These are phyloP conservation scores for Aspergillus fischeri DNA, from an alignment of 2,329 filamentous ascomycete genomes.

Conservation along the genomic window DNA sequence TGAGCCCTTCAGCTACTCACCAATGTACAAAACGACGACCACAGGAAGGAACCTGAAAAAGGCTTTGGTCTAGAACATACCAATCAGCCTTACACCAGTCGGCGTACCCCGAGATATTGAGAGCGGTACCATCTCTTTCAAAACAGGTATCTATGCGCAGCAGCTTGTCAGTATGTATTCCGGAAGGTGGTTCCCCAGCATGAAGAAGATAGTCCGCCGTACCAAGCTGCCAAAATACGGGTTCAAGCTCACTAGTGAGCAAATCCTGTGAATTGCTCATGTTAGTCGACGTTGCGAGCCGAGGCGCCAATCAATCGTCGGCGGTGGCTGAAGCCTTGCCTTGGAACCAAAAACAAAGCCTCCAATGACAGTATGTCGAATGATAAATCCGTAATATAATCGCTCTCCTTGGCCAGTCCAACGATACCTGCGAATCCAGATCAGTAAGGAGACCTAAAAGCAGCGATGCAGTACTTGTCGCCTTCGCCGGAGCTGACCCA, in stretches of 20 bases:
- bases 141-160: conserved; percentile 65
- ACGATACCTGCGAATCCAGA: conserved; percentile 52
- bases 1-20: conserved; percentile 31
- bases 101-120: neutral
- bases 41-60: conserved; percentile 79
- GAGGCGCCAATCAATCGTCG: conserved; percentile 4
- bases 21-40: conserved; percentile 76
- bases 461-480: neutral
- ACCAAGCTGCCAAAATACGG: conserved; percentile 68
- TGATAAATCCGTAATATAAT: conserved; percentile 66
- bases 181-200: conserved; percentile 1
- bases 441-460: conserved; percentile 2
- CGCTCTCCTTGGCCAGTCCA: conserved; percentile 59
- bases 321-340: conserved; percentile 33
- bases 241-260: conserved; percentile 78
- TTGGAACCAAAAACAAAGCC: conserved; percentile 82
- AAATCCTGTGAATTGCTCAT: conserved; percentile 55
- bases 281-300: conserved; percentile 11
- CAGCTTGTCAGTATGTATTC: conserved; percentile 13
- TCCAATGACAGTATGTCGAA: conserved; percentile 90
- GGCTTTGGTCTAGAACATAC: conserved; percentile 61
- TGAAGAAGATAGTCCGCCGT: conserved; percentile 18
- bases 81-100: conserved; percentile 24
- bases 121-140: conserved; percentile 74
- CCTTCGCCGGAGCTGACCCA: conserved; percentile 3